Evolutionary conservation across 106 monocot species (phyloP), one percentile per base, ranked within the genome.

Genomic region (Platanthera guangdongensis): DNA sequence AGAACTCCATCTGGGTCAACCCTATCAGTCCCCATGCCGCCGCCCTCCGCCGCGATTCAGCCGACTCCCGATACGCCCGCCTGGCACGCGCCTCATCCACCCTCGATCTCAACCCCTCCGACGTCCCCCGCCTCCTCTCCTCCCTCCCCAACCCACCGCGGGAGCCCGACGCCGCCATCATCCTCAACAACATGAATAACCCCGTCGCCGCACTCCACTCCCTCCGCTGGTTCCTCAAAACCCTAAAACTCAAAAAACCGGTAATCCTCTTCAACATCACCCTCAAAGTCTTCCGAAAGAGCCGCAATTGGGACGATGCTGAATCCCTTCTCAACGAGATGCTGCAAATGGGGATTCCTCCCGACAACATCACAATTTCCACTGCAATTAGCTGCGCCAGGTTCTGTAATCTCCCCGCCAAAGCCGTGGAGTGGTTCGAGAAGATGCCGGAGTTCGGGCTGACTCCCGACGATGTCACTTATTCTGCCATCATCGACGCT

Each of bases 381-480:
- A 93, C 96, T 3, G 53, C 87, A 5, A 91, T 93, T 21, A 91
- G 87, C 80, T 89, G 90, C 49, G 93, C 96, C 6, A 80, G 84
- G 65, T 47, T 78, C 30, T 96, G 93, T 54, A 76, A 83, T 54
- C 12, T 87, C 47, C 91, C 87, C 0, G 83, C 54, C 14, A 87
- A 93, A 62, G 93, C 96, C 0, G 87, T 96, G 15, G 85, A 86
- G 71, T 91, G 90, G 90, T 96, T 89, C 54, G 96, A 93, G 78
- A 80, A 84, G 76, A 96, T 93, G 93, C 75, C 76, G 3, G 91
- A 90, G 54, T 93, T 86, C 46, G 85, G 76, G 0, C 80, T 85
- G 74, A 54, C 10, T 28, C 93, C 96, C 2, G 89, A 89, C 30
- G 78, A 86, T 13, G 78, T 96, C 76, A 89, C 93, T 0, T 93